These are phyloP conservation scores for Tylopilus cervinicoccineus DNA, from an alignment of 768 basidiomycete species.

Conservation along the genomic window DNA sequence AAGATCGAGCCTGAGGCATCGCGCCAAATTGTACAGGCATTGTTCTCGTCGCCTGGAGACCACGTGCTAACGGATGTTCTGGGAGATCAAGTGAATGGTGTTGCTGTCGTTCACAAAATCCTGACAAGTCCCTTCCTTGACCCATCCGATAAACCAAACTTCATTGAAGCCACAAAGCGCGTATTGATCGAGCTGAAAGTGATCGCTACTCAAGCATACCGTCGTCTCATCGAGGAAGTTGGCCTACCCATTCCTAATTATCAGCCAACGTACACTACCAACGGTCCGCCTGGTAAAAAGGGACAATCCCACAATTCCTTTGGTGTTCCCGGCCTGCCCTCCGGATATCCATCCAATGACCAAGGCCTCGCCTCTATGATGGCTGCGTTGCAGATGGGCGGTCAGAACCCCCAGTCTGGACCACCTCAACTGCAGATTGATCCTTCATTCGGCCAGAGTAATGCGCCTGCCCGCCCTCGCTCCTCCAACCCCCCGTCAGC, in stretches of 20 bases:
- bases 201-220: slow-evolving; percentile 91
- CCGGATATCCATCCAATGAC: slow-evolving; percentile 77
- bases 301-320: slow-evolving; percentile 48
- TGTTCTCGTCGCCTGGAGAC: slow-evolving; percentile 88
- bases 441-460: slow-evolving; percentile 48
- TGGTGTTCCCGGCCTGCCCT: slow-evolving; percentile 71
- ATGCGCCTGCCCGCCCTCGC: slow-evolving; percentile 44
- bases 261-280: slow-evolving; percentile 69
- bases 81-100: slow-evolving; percentile 94
- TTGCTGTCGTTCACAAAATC: slow-evolving; percentile 90
- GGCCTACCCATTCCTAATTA: slow-evolving; percentile 87
- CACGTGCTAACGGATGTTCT: slow-evolving; percentile 92
- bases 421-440: slow-evolving; percentile 73
- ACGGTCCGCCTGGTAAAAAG: slow-evolving; percentile 60
- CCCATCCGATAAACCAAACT: slow-evolving; percentile 57
- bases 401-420: slow-evolving; percentile 78
- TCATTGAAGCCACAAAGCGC: slow-evolving; percentile 84
- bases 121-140: slow-evolving; percentile 85
- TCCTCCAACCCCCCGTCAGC: slow-evolving; percentile 39
- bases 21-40: slow-evolving; percentile 76
- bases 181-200: slow-evolving; percentile 91
- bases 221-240: slow-evolving; percentile 90
- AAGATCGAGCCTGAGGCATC: slow-evolving; percentile 90
- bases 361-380: slow-evolving; percentile 90
- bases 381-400: slow-evolving; percentile 89